Conservation (phyloP, 2,329 filamentous ascomycete genomes). For the Pseudogymnoascus sp. region DNA sequence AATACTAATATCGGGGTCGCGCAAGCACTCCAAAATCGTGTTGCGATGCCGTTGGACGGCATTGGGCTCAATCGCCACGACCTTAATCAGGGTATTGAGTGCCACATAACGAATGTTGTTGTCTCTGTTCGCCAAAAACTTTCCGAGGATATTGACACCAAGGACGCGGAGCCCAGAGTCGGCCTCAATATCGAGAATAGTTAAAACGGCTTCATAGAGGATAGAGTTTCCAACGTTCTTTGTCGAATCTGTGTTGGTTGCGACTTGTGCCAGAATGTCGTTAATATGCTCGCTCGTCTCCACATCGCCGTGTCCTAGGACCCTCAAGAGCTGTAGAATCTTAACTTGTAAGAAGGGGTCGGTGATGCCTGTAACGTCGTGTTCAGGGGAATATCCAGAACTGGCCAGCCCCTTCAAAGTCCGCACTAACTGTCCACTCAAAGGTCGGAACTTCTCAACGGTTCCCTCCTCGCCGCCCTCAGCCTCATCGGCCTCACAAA, state of each 20-base stretch:
- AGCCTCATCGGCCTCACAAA: constrained; percentile 91
- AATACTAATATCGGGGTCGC: constrained; percentile 97
- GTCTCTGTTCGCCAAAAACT: constrained; percentile 95
- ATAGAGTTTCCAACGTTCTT: constrained; percentile 99
- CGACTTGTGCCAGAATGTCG: constrained; percentile 93
- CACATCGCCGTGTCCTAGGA: constrained; percentile 76
- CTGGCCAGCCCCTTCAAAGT: constrained; percentile 87
- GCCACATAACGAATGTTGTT: constrained; percentile 99
- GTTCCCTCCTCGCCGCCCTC: constrained; percentile 85
- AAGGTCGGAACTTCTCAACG: constrained; percentile 80
- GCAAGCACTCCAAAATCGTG: constrained; percentile 90
- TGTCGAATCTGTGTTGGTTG: constrained; percentile 93
- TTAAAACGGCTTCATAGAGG: constrained; percentile 91
- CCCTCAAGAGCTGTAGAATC: constrained; percentile 75
- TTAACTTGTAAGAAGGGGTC: constrained; percentile 98
- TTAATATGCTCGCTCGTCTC: constrained; percentile 95
- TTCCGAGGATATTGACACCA: constrained; percentile 95
- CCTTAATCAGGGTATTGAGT: constrained; percentile 93
- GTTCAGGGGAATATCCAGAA: constrained; percentile 93
- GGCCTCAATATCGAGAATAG: constrained; percentile 95
- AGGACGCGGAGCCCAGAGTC: constrained; percentile 90
- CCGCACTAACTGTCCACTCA: constrained; percentile 78
- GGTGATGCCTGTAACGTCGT: constrained; percentile 95
- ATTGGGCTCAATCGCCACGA: constrained; percentile 95
- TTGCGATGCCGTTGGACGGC: constrained; percentile 95